Base-by-base conservation (phyloP, 192 early-diverging fungal genomes). In the Coemansia reversa region DNA sequence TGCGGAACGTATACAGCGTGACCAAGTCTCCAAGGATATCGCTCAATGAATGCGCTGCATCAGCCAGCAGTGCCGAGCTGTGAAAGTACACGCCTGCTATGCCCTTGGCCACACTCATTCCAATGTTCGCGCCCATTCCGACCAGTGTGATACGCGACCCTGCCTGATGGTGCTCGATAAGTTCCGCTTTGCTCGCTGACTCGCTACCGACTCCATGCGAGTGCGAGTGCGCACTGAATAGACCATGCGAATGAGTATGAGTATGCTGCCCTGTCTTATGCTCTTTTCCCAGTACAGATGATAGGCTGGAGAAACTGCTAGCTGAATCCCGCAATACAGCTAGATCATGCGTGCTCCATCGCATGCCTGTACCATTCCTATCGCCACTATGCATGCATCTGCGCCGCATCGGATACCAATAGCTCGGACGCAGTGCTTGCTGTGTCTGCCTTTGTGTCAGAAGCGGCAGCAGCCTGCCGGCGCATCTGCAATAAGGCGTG, bases 11-110 rank as follows among this genome's bases (percentile, higher is more conserved):
- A 60, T 88, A 92, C n/a, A 94, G 64, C 19, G 92, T 92, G 4
- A 92, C 91, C 55, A 90, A 72, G 63, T 94, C 92, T 60, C 87
- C 85, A 28, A 89, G 28, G 8, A 89, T 69, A 64, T 90, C 88
- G 87, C 87, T 89, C 45, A 93, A 59, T 28, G 91, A 92, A 75
- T 94, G 92, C 3, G 84, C 84, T 1, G 90, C 92, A 53, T 94
- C 92, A 0, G 92, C 92, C 22, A 94, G 45, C 48, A 94, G 72
- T 5, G 90, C 86, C 11, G 91, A 89, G 20, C 88, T 90, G 77
- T 91, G 89, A 78, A 87, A 84, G 12, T 79, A 83, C 79, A 83
- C 75, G 6, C 88, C 88, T 8, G 87, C 88, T n/a, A 81, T 55
- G 18, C 88, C 88, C 64, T 90, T 90, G 24, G 81, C 68, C 53